Percentiles rank a stretch among this genome's conserved stretches.
Conservation (phyloP, 306 rosid genomes). For the Argentina anserina region DNA sequence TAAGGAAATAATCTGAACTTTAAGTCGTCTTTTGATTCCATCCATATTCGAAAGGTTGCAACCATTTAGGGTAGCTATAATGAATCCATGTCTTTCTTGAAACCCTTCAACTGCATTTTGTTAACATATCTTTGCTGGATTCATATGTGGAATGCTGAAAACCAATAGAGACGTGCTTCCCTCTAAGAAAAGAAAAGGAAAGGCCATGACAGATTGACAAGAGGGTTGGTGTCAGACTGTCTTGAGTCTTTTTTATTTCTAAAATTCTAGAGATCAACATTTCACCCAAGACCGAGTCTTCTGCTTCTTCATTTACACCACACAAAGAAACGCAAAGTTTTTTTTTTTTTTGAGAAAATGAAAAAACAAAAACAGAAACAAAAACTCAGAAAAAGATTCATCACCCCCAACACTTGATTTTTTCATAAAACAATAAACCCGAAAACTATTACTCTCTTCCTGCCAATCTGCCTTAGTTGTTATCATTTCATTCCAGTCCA, state of each 20-base stretch:
- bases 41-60: neutral
- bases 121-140: neutral
- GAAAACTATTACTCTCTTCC: conserved; percentile 6
- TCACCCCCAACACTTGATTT: neutral
- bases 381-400: neutral
- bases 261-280: conserved; percentile 52
- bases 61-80: neutral
- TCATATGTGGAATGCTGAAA: conserved; percentile 15
- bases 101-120: neutral
- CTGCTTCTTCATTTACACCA: conserved; percentile 33
- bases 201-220: conserved; percentile 9
- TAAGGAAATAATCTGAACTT: neutral
- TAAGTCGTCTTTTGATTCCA: neutral
- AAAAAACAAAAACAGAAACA: conserved; percentile 6
- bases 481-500: neutral
- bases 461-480: conserved; percentile 5
- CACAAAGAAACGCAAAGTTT: conserved; percentile 14
- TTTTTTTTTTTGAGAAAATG: neutral
- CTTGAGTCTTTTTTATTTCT: conserved; percentile 22
- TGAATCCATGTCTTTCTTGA: neutral
- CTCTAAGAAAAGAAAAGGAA: conserved; percentile 7
- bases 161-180: conserved; percentile 26
- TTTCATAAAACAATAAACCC: conserved; percentile 19
- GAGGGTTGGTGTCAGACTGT: neutral
- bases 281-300: conserved; percentile 41